Percentiles rank a stretch among this genome's conserved stretches.
Conservation (phyloP, 2,329 filamentous ascomycete genomes). For the Fusarium albidum region DNA sequence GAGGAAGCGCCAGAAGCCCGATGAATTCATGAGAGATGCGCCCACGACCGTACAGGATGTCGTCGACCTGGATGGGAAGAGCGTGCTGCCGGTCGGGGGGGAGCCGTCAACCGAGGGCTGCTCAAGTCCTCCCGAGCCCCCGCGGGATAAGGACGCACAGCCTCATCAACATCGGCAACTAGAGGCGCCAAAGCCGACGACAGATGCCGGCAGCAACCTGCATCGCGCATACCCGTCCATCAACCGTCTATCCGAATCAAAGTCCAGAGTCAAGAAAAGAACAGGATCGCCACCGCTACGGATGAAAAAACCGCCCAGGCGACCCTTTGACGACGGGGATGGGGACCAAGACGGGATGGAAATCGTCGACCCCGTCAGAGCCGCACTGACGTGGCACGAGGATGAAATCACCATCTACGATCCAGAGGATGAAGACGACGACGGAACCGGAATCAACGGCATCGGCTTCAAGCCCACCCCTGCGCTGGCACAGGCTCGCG, state of each 20-base stretch:
- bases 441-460: slow-evolving; percentile 72
- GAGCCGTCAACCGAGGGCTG: background rate
- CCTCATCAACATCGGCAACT: slow-evolving; percentile 7
- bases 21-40: slow-evolving; percentile 44
- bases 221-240: slow-evolving; percentile 50
- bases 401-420: slow-evolving; percentile 74
- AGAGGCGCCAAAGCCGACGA: slow-evolving; percentile 21
- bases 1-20: slow-evolving; percentile 50
- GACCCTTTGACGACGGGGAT: slow-evolving; percentile 33
- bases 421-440: slow-evolving; percentile 70
- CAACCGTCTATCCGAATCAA: slow-evolving; percentile 50
- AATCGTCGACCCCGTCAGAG: slow-evolving; percentile 62
- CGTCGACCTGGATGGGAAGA: slow-evolving; percentile 17
- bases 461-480: slow-evolving; percentile 72
- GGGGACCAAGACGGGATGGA: slow-evolving; percentile 45
- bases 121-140: background rate
- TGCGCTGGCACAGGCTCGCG: slow-evolving; percentile 65
- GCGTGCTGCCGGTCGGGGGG: slow-evolving; percentile 3
- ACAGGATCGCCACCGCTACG: slow-evolving; percentile 51
- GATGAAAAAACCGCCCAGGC: slow-evolving; percentile 35
- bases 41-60: slow-evolving; percentile 13
- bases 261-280: slow-evolving; percentile 46
- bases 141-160: slow-evolving; percentile 9
- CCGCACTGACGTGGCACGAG: slow-evolving; percentile 72
- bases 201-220: slow-evolving; percentile 30